A percentile compares a stretch with the other conserved stretches of the same genome.
Evolutionary conservation across 2,329 filamentous ascomycete genomes (phyloP).

Genomic region (Colletotrichum sublineola): DNA sequence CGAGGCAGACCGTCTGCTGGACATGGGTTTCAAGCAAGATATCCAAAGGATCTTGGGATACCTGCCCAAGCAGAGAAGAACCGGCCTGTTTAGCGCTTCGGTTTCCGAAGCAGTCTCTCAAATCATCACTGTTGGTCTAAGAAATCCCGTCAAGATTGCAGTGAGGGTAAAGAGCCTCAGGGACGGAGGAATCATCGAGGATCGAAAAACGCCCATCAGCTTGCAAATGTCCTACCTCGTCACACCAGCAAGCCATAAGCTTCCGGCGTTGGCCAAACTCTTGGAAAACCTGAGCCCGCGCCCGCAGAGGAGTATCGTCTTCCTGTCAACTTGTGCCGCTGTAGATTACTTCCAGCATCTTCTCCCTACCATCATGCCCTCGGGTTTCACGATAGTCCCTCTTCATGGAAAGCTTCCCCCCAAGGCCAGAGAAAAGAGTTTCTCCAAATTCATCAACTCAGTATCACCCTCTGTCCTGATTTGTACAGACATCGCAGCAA

Average conservation of each 20-base stretch:
- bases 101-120: slow-evolving; percentile 96
- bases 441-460: slow-evolving; percentile 81
- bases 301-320: slow-evolving; percentile 89
- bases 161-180: slow-evolving; percentile 86
- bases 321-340: slow-evolving; percentile 91
- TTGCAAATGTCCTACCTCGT: slow-evolving; percentile 91
- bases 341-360: slow-evolving; percentile 94
- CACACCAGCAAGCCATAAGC: slow-evolving; percentile 81
- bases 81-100: slow-evolving; percentile 93
- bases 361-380: slow-evolving; percentile 78
- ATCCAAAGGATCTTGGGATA: slow-evolving; percentile 86
- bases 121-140: slow-evolving; percentile 89
- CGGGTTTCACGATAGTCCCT: slow-evolving; percentile 78
- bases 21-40: slow-evolving; percentile 94
- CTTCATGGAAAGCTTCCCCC: slow-evolving; percentile 93
- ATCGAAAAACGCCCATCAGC: slow-evolving; percentile 90
- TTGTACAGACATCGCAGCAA: slow-evolving; percentile 92
- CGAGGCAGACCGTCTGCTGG: slow-evolving; percentile 91
- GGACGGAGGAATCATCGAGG: slow-evolving; percentile 76
- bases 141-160: slow-evolving; percentile 94
- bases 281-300: slow-evolving; percentile 77
- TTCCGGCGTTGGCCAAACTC: slow-evolving; percentile 79
- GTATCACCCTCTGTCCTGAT: slow-evolving; percentile 84
- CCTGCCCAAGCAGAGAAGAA: slow-evolving; percentile 92
- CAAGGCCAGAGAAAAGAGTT: slow-evolving; percentile 90